Base-by-base conservation (phyloP, 2,329 filamentous ascomycete genomes). In the Epichloe glyceriae region DNA sequence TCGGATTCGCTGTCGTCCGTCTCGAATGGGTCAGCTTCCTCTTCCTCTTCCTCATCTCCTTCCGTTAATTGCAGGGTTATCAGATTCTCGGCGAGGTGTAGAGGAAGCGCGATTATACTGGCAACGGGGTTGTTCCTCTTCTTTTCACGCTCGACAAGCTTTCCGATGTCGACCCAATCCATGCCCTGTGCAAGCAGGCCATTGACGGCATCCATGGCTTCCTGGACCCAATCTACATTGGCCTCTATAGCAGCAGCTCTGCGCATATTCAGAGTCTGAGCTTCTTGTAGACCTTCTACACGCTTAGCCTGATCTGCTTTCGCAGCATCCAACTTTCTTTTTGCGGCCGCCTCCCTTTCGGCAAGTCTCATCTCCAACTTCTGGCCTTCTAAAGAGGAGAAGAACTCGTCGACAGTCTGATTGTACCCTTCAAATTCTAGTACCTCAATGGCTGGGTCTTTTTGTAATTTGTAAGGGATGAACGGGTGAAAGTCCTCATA, bases 401-500 rank as follows among this genome's bases (percentile, higher is more conserved):
- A 97, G 70, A 96, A 98, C 58, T 95, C 88, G 62, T 98, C 93
- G 0, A 95, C 89, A 0, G 89, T 93, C 62, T 85, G 86, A 66
- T 96, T 96, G 72, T 94, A 97, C 10, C 83, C 85, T 6, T 88
- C 78, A 57, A 90, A 89, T 50, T 87, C 79, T 12, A 97, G 62
- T 15, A 95, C 80, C 3, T 80, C 77, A 22, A 83, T 78, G 0
- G 74, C 70, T 0, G 80, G 71, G 51, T 89, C 81, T 6, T 78
- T 73, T 54, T 83, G 79, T 54, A 95, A 86, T 58, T 97, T 91
- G 20, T 76, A 73, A 0, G 93, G 93, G 39, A 85, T 73, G 65
- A 97, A 97, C 0, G 93, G 93, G 58, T 97, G 91, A 60, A 96
- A 97, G 60, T 98, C 93, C 50, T 96, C 86, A 61, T 96, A 98